These are phyloP conservation scores for Leishmania lainsoni DNA, from an alignment of 208 protist species.

Conservation along the genomic window DNA sequence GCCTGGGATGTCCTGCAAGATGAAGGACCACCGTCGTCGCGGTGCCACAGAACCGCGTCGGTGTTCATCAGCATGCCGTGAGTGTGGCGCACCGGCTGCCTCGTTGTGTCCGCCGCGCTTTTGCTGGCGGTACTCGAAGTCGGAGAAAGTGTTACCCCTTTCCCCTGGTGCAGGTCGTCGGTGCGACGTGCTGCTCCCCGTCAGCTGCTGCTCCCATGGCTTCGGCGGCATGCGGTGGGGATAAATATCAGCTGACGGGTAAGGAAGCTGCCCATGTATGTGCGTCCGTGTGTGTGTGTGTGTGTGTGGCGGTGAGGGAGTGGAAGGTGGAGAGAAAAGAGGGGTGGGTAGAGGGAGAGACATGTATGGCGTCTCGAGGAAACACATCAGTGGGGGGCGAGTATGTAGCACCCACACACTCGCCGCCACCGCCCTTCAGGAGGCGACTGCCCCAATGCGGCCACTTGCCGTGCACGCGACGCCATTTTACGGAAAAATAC, in stretches of 20 bases:
- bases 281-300: background rate
- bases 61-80: background rate
- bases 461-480: background rate
- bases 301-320: background rate
- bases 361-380: background rate
- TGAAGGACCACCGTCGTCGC: slow-evolving; percentile 70
- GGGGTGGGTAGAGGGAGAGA: background rate
- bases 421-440: background rate
- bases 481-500: background rate
- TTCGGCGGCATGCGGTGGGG: slow-evolving; percentile 32
- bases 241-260: background rate
- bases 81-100: background rate
- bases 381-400: background rate
- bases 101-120: slow-evolving; percentile 15
- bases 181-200: slow-evolving; percentile 7
- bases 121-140: slow-evolving; percentile 32
- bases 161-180: slow-evolving; percentile 6
- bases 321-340: background rate
- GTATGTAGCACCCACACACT: background rate
- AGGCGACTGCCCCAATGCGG: background rate
- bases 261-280: background rate
- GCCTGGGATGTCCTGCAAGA: slow-evolving; percentile 69
- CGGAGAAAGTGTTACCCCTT: slow-evolving; percentile 27
- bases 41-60: background rate
- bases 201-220: slow-evolving; percentile 32